phyloP scores from a whole-genome alignment of 1,284 basidiomycete genomes.

The Schizopora paradoxa region DNA sequence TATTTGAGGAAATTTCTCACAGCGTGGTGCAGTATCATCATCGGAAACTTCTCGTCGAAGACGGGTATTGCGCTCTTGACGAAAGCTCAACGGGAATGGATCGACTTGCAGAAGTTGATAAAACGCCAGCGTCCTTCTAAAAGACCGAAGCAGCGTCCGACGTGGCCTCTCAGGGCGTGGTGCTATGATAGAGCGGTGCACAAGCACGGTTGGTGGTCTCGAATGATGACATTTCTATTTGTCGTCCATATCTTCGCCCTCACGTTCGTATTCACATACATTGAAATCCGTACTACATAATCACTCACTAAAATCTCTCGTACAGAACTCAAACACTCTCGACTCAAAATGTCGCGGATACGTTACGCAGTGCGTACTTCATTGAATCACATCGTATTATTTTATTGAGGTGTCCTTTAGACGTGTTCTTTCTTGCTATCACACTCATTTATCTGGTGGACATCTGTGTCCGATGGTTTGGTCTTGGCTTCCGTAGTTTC shows the following conservation, averaged over 20 bases:
- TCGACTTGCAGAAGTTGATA: constrained; percentile 88
- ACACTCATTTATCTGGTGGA: constrained; percentile 78
- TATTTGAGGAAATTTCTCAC: background rate
- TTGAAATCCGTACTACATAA: background rate
- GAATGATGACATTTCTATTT: constrained; percentile 79
- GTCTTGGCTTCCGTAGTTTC: constrained; percentile 84
- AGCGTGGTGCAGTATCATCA: constrained; percentile 70
- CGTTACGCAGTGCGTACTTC: constrained; percentile 56
- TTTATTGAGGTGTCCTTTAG: constrained; percentile 34
- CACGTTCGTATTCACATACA: constrained; percentile 56
- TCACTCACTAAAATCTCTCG: constrained; percentile 15
- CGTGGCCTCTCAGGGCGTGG: constrained; percentile 65
- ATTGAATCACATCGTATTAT: background rate
- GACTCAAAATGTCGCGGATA: constrained; percentile 48
- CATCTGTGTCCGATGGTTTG: constrained; percentile 72
- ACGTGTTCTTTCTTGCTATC: constrained; percentile 73
- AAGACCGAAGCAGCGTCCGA: constrained; percentile 61
- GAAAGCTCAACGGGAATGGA: constrained; percentile 91
- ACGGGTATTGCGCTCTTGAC: constrained; percentile 85
- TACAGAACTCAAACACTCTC: constrained; percentile 78
- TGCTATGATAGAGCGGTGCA: constrained; percentile 88
- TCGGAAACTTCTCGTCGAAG: constrained; percentile 86
- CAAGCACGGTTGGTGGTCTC: constrained; percentile 94
- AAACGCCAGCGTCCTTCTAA: constrained; percentile 84
- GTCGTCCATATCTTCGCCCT: constrained; percentile 81